A percentile compares a stretch with the other conserved stretches of the same genome.
These are phyloP conservation scores for Sicyos edulis DNA, from an alignment of 306 rosid species.

Conservation along the genomic window DNA sequence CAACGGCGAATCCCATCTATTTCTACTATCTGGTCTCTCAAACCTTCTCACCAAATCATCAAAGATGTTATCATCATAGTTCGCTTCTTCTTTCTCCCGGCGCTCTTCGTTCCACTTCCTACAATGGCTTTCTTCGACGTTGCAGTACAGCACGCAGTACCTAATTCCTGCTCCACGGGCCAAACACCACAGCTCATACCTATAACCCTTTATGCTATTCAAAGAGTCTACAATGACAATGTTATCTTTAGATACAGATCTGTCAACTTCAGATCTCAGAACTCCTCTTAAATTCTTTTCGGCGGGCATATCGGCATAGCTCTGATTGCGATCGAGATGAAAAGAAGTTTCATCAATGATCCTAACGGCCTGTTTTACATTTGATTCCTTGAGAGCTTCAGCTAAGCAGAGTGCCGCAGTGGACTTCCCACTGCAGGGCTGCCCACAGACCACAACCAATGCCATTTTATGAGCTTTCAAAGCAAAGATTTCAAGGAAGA, in stretches of 20 bases:
- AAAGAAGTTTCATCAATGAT: constrained; percentile 64
- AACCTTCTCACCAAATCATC: constrained; percentile 80
- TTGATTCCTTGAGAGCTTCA: constrained; percentile 64
- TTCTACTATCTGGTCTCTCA: constrained; percentile 77
- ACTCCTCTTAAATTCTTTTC: constrained; percentile 94
- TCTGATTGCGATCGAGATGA: constrained; percentile 76
- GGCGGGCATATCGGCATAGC: constrained; percentile 74
- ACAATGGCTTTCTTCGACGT: constrained; percentile 58
- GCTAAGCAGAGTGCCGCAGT: constrained; percentile 49
- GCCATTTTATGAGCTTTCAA: constrained; percentile 46
- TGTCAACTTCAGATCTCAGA: constrained; percentile 83
- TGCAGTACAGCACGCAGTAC: constrained; percentile 73
- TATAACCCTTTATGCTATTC: constrained; percentile 85
- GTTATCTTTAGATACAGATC: constrained; percentile 65
- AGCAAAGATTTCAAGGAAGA: neutral
- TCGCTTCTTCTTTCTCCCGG: constrained; percentile 52
- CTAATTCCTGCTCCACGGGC: constrained; percentile 84
- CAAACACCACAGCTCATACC: constrained; percentile 94
- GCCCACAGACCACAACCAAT: constrained; percentile 90
- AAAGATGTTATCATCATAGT: constrained; percentile 57
- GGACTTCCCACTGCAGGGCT: constrained; percentile 81
- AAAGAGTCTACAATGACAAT: constrained; percentile 73
- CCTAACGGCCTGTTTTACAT: constrained; percentile 42
- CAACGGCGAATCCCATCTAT: constrained; percentile 93
- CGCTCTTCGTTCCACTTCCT: constrained; percentile 80